Evolutionary conservation across 2,329 filamentous ascomycete genomes (phyloP).

Genomic region (Metarhizium album): DNA sequence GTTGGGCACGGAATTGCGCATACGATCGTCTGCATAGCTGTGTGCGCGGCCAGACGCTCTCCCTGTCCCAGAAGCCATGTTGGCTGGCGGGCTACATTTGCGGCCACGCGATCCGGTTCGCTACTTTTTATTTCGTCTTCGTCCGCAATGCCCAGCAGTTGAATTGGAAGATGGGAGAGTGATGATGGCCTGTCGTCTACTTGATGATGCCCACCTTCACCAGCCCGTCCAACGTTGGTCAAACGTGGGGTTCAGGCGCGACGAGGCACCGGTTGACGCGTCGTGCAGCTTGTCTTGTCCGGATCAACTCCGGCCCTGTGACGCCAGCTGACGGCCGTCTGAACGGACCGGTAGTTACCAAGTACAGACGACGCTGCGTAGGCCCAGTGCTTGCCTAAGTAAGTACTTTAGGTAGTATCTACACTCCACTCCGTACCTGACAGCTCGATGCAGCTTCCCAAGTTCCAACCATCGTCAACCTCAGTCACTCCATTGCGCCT

Average conservation of each 20-base stretch:
- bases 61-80: constrained; percentile 31
- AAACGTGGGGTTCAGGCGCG: neutral
- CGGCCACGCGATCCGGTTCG: constrained; percentile 4
- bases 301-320: constrained; percentile 5
- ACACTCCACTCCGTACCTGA: neutral
- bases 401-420: no score
- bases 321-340: neutral
- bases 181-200: neutral
- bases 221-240: neutral
- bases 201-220: neutral
- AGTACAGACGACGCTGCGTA: constrained; percentile 22
- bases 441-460: constrained; percentile 8
- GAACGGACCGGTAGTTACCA: neutral
- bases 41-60: constrained; percentile 35
- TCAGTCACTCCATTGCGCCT: neutral
- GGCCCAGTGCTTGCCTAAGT: constrained; percentile 26
- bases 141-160: neutral
- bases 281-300: neutral
- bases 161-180: neutral
- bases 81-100: constrained; percentile 27
- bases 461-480: constrained; percentile 6
- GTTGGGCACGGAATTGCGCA: constrained; percentile 25
- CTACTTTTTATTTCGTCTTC: no score
- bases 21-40: constrained; percentile 26
- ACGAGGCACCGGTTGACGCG: neutral